Conservation (phyloP, 2,329 filamentous ascomycete genomes). For the Colletotrichum liriopes region DNA sequence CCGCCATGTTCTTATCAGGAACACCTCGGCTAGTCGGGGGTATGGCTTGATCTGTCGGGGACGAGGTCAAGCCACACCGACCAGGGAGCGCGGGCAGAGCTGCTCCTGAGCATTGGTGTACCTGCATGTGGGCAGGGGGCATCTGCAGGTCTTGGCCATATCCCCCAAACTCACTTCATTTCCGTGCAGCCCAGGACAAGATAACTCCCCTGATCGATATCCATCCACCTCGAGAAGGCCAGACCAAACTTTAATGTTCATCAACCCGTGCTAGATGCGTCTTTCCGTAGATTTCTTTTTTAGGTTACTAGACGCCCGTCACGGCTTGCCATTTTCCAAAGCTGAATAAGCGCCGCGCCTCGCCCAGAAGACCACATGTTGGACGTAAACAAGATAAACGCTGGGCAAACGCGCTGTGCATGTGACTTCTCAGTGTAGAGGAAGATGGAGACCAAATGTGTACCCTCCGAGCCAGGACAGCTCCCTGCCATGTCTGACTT, state of each 20-base stretch:
- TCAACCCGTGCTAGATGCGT: constrained; percentile 5
- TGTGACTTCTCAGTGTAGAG: background rate
- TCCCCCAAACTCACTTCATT: constrained; percentile 32
- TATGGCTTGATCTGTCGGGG: constrained; percentile 22
- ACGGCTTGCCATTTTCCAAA: constrained; percentile 9
- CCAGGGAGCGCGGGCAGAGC: background rate
- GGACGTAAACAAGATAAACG: background rate
- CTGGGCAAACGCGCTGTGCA: background rate
- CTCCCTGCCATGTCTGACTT: background rate
- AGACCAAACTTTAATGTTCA: constrained; percentile 15
- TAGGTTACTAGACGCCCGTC: constrained; percentile 16
- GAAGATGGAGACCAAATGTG: background rate
- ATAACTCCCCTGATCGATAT: background rate
- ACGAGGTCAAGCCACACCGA: constrained; percentile 24
- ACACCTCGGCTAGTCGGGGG: background rate
- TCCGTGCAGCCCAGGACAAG: constrained; percentile 22
- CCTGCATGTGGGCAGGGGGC: constrained; percentile 18
- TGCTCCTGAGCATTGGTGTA: constrained; percentile 5
- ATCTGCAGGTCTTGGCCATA: constrained; percentile 22
- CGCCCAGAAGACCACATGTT: constrained; percentile 29
- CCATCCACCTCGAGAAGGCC: background rate
- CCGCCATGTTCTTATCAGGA: constrained; percentile 15
- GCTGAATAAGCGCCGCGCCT: background rate
- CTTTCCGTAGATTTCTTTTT: constrained; percentile 7
- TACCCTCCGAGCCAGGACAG: background rate